A percentile compares a stretch with the other conserved stretches of the same genome.
These are phyloP conservation scores for Limtongia smithiae DNA, from an alignment of 805 yeast species.

Conservation along the genomic window DNA sequence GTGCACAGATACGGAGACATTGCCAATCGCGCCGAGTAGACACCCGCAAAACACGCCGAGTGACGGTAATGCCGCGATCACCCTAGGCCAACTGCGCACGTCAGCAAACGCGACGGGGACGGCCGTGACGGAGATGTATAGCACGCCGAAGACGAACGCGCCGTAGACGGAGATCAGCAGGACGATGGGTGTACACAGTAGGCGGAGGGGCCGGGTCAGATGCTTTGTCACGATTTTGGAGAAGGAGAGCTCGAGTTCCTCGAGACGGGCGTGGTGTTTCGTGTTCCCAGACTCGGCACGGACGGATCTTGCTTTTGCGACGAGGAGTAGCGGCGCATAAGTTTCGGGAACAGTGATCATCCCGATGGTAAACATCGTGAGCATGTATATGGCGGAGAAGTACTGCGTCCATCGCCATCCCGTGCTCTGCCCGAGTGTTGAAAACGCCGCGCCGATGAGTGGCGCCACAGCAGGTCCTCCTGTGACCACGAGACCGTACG, in stretches of 20 bases:
- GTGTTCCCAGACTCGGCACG: slow-evolving; percentile 77
- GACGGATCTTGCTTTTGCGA: slow-evolving; percentile 59
- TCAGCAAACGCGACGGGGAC: slow-evolving; percentile 39
- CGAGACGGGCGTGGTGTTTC: slow-evolving; percentile 89
- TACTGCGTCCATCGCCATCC: slow-evolving; percentile 63
- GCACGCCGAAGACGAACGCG: slow-evolving; percentile 44
- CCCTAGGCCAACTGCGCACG: slow-evolving; percentile 36
- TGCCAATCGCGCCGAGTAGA: slow-evolving; percentile 35
- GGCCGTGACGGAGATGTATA: slow-evolving; percentile 44
- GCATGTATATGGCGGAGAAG: slow-evolving; percentile 46
- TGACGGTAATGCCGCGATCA: slow-evolving; percentile 37
- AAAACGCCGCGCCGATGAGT: slow-evolving; percentile 48
- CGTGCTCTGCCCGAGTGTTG: slow-evolving; percentile 40
- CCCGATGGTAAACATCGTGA: slow-evolving; percentile 41
- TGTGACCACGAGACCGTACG: slow-evolving; percentile 49
- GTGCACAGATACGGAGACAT: slow-evolving; percentile 32
- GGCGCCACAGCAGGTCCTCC: slow-evolving; percentile 47
- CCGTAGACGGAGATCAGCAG: slow-evolving; percentile 43
- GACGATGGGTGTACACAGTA: slow-evolving; percentile 54
- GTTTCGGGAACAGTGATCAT: slow-evolving; percentile 37
- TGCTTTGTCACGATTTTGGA: slow-evolving; percentile 69
- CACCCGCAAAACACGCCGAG: slow-evolving; percentile 38
- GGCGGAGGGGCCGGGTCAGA: slow-evolving; percentile 74
- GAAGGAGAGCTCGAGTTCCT: slow-evolving; percentile 69
- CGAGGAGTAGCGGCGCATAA: slow-evolving; percentile 49